Evolutionary conservation across 495 filamentous ascomycete genomes (phyloP).

Genomic region (Hyaloscypha bicolor): DNA sequence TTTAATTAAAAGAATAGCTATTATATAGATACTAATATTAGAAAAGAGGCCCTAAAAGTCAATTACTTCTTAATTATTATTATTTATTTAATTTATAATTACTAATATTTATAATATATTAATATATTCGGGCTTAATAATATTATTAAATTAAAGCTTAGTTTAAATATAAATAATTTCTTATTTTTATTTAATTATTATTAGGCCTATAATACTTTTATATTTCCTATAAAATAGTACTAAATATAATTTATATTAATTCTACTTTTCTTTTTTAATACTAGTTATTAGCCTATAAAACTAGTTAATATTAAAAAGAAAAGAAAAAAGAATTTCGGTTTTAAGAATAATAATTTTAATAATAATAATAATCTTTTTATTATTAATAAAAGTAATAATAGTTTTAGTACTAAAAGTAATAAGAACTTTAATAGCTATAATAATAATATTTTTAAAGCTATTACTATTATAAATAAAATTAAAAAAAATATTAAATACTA

Average conservation of each 20-base stretch:
- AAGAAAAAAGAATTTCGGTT: constrained; percentile 4
- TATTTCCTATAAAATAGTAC: constrained; percentile 31
- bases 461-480: constrained; percentile 16
- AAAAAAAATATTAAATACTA: constrained; percentile 13
- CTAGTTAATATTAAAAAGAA: constrained; percentile 25
- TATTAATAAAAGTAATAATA: no score
- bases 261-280: constrained; percentile 24
- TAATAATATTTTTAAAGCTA: no score
- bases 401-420: no score
- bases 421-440: no score
- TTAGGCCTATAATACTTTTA: constrained; percentile 33
- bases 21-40: constrained; percentile 34
- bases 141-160: constrained; percentile 32
- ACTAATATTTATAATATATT: constrained; percentile 34
- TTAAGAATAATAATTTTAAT: constrained; percentile 9
- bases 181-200: constrained; percentile 34
- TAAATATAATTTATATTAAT: constrained; percentile 25
- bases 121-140: constrained; percentile 33
- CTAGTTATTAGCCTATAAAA: constrained; percentile 24
- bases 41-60: constrained; percentile 40
- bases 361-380: no score
- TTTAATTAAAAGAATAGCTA: constrained; percentile 29
- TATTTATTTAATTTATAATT: constrained; percentile 16
- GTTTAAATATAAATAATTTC: constrained; percentile 33
- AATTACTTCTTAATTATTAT: constrained; percentile 24